phyloP scores from a whole-genome alignment of 306 rosid species.

The Mimosa pudica region DNA sequence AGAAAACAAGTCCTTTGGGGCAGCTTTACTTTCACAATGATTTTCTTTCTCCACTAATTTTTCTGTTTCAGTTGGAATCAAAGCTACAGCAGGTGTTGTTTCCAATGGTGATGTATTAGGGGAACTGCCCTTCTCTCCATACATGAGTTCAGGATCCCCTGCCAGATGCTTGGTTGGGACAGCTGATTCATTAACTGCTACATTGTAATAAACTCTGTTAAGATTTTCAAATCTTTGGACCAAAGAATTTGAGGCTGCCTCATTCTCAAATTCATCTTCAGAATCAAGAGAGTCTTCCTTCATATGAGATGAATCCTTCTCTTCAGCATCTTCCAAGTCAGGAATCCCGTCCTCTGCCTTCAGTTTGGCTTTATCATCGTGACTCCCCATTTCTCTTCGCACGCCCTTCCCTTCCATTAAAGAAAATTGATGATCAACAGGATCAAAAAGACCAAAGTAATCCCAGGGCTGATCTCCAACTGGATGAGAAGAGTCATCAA shows the following conservation, averaged over 20 bases:
- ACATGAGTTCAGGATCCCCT: constrained; percentile 49
- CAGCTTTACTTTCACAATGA: constrained; percentile 56
- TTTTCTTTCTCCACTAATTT: constrained; percentile 54
- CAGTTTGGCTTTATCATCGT: constrained; percentile 48
- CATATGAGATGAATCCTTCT: constrained; percentile 52
- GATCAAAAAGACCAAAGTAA: constrained; percentile 80
- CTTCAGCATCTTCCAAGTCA: constrained; percentile 72
- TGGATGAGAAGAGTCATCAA: constrained; percentile 62
- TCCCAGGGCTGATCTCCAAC: constrained; percentile 78
- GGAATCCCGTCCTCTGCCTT: constrained; percentile 81
- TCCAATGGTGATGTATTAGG: constrained; percentile 56
- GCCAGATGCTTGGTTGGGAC: constrained; percentile 41
- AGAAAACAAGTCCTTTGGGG: constrained; percentile 73
- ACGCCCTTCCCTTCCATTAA: constrained; percentile 61
- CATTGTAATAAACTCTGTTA: constrained; percentile 56
- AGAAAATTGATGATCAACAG: constrained; percentile 72
- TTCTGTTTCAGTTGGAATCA: constrained; percentile 47
- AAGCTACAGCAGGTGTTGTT: constrained; percentile 40
- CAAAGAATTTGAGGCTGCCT: constrained; percentile 65
- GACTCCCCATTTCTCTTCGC: constrained; percentile 47
- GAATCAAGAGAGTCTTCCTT: constrained; percentile 68
- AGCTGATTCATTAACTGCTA: constrained; percentile 49
- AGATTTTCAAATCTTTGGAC: constrained; percentile 77
- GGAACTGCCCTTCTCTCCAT: constrained; percentile 56
- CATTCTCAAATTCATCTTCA: constrained; percentile 83